These are phyloP conservation scores for Lathyrus aphaca DNA, from an alignment of 306 rosid species.

Conservation along the genomic window DNA sequence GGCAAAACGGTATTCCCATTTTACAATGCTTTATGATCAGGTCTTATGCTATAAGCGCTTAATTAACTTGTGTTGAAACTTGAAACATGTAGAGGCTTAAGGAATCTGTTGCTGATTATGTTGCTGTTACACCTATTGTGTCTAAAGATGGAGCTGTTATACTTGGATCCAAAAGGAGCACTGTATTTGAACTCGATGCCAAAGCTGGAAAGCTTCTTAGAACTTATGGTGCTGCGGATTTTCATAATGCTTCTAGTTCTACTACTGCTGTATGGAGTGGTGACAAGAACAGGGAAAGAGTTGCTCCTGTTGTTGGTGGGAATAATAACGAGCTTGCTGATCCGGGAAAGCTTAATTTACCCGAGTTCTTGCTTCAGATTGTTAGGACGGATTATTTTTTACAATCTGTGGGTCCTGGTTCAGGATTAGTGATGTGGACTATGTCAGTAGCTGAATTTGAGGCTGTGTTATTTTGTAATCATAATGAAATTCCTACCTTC, in stretches of 20 bases:
- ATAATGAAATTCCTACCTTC: constrained; percentile 4
- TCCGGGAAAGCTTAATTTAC: constrained; percentile 36
- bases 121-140: constrained; percentile 55
- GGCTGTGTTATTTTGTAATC: constrained; percentile 64
- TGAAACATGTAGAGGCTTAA: constrained; percentile 60
- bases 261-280: constrained; percentile 27
- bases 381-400: constrained; percentile 71
- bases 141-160: constrained; percentile 76
- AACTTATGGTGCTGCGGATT: constrained; percentile 41
- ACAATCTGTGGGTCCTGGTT: constrained; percentile 50
- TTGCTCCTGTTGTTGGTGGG: constrained; percentile 6
- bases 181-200: constrained; percentile 70
- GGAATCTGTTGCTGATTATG: constrained; percentile 59
- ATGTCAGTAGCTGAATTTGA: constrained; percentile 66
- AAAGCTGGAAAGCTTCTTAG: constrained; percentile 59
- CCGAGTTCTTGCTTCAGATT: constrained; percentile 53
- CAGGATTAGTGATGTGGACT: constrained; percentile 66
- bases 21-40: neutral
- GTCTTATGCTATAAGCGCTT: neutral
- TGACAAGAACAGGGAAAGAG: constrained; percentile 27
- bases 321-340: constrained; percentile 48
- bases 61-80: neutral
- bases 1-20: constrained; percentile 16
- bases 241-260: constrained; percentile 47
- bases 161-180: constrained; percentile 69